Conservation (phyloP, 768 basidiomycete genomes). For the Galerina marginata region DNA sequence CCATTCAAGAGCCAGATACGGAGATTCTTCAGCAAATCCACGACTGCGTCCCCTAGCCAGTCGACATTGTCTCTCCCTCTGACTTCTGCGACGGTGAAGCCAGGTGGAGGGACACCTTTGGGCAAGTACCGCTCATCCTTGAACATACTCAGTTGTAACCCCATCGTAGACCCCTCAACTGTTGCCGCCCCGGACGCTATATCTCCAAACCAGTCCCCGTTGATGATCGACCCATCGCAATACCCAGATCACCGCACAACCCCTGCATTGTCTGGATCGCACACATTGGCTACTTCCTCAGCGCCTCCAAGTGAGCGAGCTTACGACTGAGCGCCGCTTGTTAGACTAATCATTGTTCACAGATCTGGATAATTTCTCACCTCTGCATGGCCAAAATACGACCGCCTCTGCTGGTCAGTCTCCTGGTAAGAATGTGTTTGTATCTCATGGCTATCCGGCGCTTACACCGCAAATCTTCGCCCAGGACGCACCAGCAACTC, state of each 20-base stretch:
- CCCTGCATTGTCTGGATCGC: not conserved
- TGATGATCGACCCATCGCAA: not conserved
- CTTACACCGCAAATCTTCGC: too few relatives aligned
- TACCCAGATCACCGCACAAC: not conserved
- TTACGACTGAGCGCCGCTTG: not conserved
- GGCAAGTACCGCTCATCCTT: constrained; percentile 2
- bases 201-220: not conserved
- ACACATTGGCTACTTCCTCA: not conserved
- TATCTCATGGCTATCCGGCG: not conserved
- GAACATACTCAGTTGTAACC: not conserved
- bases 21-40: not conserved
- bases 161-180: not conserved
- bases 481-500: too few relatives aligned
- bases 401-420: not conserved
- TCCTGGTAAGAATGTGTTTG: not conserved
- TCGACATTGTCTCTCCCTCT: constrained; percentile 1
- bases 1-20: too few relatives aligned
- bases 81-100: constrained; percentile 4
- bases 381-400: not conserved
- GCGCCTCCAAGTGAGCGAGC: not conserved
- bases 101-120: not conserved
- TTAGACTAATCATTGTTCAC: not conserved
- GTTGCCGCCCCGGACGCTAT: not conserved
- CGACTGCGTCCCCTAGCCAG: not conserved
- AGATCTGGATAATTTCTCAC: not conserved